Base-by-base conservation (phyloP, 1,284 basidiomycete species). In the Schizopora paradoxa region DNA sequence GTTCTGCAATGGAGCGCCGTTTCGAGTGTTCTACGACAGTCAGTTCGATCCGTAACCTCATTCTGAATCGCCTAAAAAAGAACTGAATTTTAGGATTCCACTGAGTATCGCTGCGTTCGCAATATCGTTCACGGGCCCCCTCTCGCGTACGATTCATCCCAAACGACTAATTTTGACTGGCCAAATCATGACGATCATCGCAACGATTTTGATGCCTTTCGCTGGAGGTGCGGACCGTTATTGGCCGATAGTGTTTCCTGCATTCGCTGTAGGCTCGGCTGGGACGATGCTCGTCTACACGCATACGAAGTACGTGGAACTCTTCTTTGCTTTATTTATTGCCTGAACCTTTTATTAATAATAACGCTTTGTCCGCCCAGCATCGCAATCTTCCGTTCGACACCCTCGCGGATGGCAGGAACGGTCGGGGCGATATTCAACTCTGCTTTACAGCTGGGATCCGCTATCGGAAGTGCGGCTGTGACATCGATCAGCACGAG, bases 371-470 rank as follows among this genome's bases (percentile, higher is more conserved):
- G 11, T 37, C 14, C 14, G 26, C 18, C 18, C 41, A 77, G 72
- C 53, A 73, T 79, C 47, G 73, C 74, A 8, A 67, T 78, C 33
- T 71, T 79, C 60, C 67, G 65, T 34, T 65, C 63, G 13, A 65
- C 66, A 2, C 76, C 76, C 1, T 47, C 71, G 3, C 61, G 64
- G 13, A 69, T 73, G 59, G 66, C 74, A 1, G 77, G 77, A 32
- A 73, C 69, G 1, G 69, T 76, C 2, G 74, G 75, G 13, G 77
- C 77, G 2, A 70, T 79, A 25, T 76, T 77, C 62, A 75, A 74
- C 48, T 66, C 68, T 18, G 73, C 72, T 7, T 65, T 77, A 0
- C 74, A 79, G 57, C 62, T 74, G 41, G 76, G 77, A 18, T 67
- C 67, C 3, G 77, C 76, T 1, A 59, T 73, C 18, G 72, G 72